These are phyloP conservation scores for Mrakia gelida DNA, from an alignment of 768 basidiomycete genomes.

Conservation along the genomic window DNA sequence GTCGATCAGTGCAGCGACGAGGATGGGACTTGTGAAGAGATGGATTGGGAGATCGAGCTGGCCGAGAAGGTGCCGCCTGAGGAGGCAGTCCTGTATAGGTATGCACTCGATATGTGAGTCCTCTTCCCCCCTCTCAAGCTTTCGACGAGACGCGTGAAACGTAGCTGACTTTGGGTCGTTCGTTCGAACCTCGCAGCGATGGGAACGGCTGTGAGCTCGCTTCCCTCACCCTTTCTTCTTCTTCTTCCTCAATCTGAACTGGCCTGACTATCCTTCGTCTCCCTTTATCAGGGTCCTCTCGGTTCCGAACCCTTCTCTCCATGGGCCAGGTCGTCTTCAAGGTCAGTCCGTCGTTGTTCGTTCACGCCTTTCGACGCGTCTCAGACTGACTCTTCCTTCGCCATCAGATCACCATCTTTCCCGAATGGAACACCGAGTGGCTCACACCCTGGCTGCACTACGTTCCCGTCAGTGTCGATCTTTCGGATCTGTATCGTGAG, in stretches of 20 bases:
- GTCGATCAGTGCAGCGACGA: conserved; percentile 12
- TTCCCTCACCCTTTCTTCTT: too few species aligned
- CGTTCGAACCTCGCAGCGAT: background rate
- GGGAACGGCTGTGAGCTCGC: background rate
- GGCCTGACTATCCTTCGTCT: background rate
- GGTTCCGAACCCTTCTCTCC: background rate
- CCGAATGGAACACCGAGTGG: conserved; percentile 42
- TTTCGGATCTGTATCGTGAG: conserved; percentile 7
- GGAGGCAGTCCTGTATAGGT: background rate
- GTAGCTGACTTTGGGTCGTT: background rate
- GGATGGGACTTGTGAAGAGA: conserved; percentile 15
- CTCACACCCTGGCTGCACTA: conserved; percentile 45
- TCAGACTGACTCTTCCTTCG: background rate
- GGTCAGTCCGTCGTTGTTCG: background rate
- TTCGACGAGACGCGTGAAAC: too few species aligned
- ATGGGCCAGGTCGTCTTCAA: conserved; percentile 20
- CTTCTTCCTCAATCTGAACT: too few species aligned
- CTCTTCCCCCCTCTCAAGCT: too few species aligned
- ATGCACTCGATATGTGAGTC: background rate
- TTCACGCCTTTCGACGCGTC: background rate
- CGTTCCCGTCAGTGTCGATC: conserved; percentile 39
- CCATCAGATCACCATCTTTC: conserved; percentile 39
- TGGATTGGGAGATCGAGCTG: background rate
- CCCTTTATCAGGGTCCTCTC: background rate
- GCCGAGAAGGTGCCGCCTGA: background rate